phyloP scores from a whole-genome alignment of 495 filamentous ascomycete genomes.

The Penicillium dipodomyicola region DNA sequence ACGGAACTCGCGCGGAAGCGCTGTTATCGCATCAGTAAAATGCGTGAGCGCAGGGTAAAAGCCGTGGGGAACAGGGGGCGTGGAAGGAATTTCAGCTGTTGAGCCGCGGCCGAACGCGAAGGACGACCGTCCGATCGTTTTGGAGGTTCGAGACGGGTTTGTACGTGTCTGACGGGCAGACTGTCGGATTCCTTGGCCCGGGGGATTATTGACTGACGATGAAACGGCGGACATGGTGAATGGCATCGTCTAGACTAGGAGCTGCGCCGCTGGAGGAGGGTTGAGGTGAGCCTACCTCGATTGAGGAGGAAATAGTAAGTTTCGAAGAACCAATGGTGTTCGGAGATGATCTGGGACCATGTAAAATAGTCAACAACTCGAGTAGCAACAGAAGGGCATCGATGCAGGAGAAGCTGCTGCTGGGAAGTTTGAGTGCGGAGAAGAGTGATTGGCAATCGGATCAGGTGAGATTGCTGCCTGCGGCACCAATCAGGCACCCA shows the following conservation, averaged over 20 bases:
- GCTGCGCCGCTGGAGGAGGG: conserved; percentile 17
- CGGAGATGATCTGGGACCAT: conserved; percentile 5
- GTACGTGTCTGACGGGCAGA: conserved; percentile 60
- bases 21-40: conserved; percentile 89
- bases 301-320: conserved; percentile 4
- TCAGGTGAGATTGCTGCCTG: conserved; percentile 36
- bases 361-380: conserved; percentile 7
- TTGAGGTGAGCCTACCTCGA: conserved; percentile 12
- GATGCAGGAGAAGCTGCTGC: conserved; percentile 11
- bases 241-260: conserved; percentile 21
- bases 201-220: conserved; percentile 33
- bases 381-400: conserved; percentile 2
- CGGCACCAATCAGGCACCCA: conserved; percentile 15
- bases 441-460: conserved; percentile 20
- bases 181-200: conserved; percentile 45
- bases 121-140: conserved; percentile 52
- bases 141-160: conserved; percentile 58
- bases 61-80: conserved; percentile 47
- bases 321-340: conserved; percentile 15
- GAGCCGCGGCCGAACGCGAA: conserved; percentile 43
- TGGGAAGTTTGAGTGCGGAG: conserved; percentile 36
- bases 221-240: conserved; percentile 35
- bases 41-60: conserved; percentile 92
- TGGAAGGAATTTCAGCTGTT: conserved; percentile 33
- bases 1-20: conserved; percentile 90